A percentile compares a stretch with the other conserved stretches of the same genome.
Evolutionary conservation across 208 protist genomes (phyloP).

Genomic region (Novymonas esmeraldas): DNA sequence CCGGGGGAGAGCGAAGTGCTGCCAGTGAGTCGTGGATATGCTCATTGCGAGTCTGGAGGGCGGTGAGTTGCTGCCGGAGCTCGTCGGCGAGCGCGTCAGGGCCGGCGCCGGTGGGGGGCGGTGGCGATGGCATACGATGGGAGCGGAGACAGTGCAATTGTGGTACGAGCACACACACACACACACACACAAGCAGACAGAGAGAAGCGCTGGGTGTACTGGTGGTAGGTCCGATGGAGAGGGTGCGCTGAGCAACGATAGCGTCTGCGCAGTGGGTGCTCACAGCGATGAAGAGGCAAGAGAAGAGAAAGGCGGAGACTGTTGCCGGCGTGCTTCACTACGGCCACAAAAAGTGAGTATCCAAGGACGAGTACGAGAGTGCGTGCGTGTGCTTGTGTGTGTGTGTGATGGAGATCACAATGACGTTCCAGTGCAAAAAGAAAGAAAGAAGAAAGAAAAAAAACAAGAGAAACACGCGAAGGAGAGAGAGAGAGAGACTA

Average conservation of each 20-base stretch:
- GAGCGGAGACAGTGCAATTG: too few species aligned
- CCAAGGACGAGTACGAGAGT: neutral
- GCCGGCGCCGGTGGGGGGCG: neutral
- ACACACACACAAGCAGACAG: too few species aligned
- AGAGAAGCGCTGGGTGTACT: too few species aligned
- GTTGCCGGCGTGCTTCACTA: neutral
- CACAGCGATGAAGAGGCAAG: neutral
- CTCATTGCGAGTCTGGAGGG: slow-evolving; percentile 10
- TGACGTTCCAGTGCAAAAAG: slow-evolving; percentile 4
- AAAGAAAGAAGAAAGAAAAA: slow-evolving; percentile 25
- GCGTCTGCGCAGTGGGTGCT: neutral
- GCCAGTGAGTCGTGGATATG: slow-evolving; percentile 13
- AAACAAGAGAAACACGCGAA: slow-evolving; percentile 6
- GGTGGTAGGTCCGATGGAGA: neutral
- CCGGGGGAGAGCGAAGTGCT: neutral
- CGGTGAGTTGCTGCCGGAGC: slow-evolving; percentile 17
- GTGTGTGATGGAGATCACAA: neutral
- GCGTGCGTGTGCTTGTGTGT: neutral
- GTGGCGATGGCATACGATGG: neutral
- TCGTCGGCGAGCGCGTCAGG: slow-evolving; percentile 3
- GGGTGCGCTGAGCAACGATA: neutral
- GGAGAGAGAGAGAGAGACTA: too few species aligned
- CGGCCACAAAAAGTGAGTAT: neutral
- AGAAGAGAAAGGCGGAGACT: neutral
- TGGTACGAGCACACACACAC: too few species aligned